Conservation (phyloP, 176 grass and related monocot genomes). For the Oryza officinalis region DNA sequence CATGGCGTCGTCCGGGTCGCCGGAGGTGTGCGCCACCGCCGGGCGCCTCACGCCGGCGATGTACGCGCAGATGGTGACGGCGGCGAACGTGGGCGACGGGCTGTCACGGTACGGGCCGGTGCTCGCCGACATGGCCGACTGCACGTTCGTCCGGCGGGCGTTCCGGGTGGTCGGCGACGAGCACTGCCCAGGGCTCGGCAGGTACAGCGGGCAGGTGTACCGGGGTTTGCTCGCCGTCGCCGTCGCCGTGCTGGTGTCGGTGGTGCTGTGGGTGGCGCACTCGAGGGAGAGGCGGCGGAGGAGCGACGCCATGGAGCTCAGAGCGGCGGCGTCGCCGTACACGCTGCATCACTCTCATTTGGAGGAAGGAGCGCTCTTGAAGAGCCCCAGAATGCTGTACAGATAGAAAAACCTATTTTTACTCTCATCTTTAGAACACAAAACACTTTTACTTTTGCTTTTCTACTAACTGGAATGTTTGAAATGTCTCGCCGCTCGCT, state of each 20-base stretch:
- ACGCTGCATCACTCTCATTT: neutral
- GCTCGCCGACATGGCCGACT: conserved; percentile 45
- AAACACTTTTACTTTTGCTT: too few relatives aligned
- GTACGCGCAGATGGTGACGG: conserved; percentile 44
- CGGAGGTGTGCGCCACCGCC: conserved; percentile 26
- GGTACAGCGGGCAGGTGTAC: conserved; percentile 57
- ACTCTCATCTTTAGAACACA: too few relatives aligned
- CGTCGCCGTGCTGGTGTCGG: conserved; percentile 29
- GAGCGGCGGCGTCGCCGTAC: conserved; percentile 5
- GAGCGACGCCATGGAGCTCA: conserved; percentile 27
- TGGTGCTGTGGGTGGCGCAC: conserved; percentile 51
- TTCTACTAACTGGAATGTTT: too few relatives aligned
- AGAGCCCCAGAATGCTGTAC: conserved; percentile 19
- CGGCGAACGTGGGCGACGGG: conserved; percentile 52
- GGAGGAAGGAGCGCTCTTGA: conserved; percentile 41
- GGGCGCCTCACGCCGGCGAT: conserved; percentile 50
- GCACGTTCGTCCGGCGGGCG: conserved; percentile 50
- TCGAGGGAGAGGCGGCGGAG: conserved; percentile 42
- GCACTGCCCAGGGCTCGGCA: conserved; percentile 48
- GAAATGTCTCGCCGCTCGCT: too few relatives aligned
- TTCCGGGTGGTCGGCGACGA: conserved; percentile 41
- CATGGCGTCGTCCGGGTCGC: neutral
- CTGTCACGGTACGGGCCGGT: conserved; percentile 46
- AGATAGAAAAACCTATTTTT: neutral
- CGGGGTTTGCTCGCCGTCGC: conserved; percentile 41